Base-by-base conservation (phyloP, 805 yeast genomes). In the Clavispora santaluciae region DNA sequence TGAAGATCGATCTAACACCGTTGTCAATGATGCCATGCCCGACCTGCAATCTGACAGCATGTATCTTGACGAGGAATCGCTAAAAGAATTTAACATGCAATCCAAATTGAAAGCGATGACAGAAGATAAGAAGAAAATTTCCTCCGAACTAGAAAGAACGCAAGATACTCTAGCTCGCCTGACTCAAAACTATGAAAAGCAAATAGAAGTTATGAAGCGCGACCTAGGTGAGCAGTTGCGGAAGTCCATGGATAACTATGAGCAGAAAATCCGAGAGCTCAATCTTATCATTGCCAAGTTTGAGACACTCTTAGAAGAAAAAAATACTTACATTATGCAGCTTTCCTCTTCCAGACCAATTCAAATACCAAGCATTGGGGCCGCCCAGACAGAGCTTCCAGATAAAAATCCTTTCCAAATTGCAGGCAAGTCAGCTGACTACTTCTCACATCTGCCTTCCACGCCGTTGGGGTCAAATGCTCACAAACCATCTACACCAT, bases 271-370 rank as follows among this genome's bases (percentile, higher is more conserved):
- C 20, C 64, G 61, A 40, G 72, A 68, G 33, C 50, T 68, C 16
- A 46, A 53, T 11, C 46, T 56, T 13, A 51, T 58, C 5, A 46
- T 67, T 2, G 42, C 56, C 10, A 61, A 55, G 48, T 68, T 58
- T 44, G 75, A 69, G 46, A 46, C 53, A 1, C 42, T 63, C 16
- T 41, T 69, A 3, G 72, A 67, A 35, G 72, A 68, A 38, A 65
- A 66, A 43, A 61, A 67, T 40, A 43, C 59, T 3, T 49, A 52
- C 29, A 63, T 68, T 6, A 47, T 62, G 21, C 72, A 66, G 41
- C 43, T 68, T 15, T 55, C 66, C 1, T 55, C 66, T 1, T 57
- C 73, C 1, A 57, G 53, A 39, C 73, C 73, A 3, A 65, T 68
- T n/a, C 55, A 59, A 5, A 67, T 66, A 22, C 69, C 69, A 0